These are phyloP conservation scores for Gracilaria gracilis DNA, from an alignment of 23 red algal species.

Conservation along the genomic window DNA sequence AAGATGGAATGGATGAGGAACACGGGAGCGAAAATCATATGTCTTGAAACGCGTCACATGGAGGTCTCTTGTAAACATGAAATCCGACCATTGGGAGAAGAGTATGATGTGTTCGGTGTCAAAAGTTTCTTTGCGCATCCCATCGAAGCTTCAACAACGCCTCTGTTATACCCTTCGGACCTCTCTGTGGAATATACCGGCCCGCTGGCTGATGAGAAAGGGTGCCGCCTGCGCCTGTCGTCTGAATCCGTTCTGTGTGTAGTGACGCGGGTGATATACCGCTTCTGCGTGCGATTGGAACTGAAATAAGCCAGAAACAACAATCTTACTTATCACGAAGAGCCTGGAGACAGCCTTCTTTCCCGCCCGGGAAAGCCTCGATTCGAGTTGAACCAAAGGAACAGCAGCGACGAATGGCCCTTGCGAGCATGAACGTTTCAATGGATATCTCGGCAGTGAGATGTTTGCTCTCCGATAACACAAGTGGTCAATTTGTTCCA, in stretches of 20 bases:
- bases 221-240: slow-evolving; percentile 45
- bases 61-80: slow-evolving; percentile 31
- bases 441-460: slow-evolving; percentile 44
- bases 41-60: slow-evolving; percentile 52
- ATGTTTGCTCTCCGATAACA: slow-evolving; percentile 78
- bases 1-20: slow-evolving; percentile 75
- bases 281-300: slow-evolving; percentile 40
- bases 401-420: slow-evolving; percentile 28
- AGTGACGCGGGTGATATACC: slow-evolving; percentile 56
- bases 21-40: slow-evolving; percentile 67
- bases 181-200: slow-evolving; percentile 51
- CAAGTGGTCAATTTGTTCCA: slow-evolving; percentile 67
- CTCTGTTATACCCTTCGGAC: slow-evolving; percentile 60
- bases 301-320: slow-evolving; percentile 1
- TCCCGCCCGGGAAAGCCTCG: neutral
- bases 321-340: slow-evolving; percentile 24
- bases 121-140: slow-evolving; percentile 30
- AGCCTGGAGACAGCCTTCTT: slow-evolving; percentile 47
- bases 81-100: slow-evolving; percentile 16
- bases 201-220: slow-evolving; percentile 49
- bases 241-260: slow-evolving; percentile 57
- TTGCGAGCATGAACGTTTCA: slow-evolving; percentile 44
- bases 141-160: slow-evolving; percentile 24
- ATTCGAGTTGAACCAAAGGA: slow-evolving; percentile 28
- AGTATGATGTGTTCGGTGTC: slow-evolving; percentile 4